Percentiles rank a stretch among this genome's conserved stretches.
phyloP scores from a whole-genome alignment of 2,329 filamentous ascomycete species.

The Alternaria sp. region DNA sequence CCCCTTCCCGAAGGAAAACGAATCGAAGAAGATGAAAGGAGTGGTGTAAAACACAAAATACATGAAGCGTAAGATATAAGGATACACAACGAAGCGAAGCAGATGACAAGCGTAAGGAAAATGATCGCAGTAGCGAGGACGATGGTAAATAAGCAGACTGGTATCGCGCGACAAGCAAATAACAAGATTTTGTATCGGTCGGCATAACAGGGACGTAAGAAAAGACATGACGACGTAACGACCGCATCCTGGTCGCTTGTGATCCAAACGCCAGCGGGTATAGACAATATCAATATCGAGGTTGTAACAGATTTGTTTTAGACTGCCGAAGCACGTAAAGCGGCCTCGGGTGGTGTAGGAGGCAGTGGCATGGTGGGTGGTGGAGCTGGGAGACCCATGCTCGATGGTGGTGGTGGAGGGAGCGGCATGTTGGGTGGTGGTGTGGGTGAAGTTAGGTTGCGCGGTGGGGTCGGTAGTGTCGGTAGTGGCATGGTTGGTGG shows the following conservation, averaged over 20 bases:
- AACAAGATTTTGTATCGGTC: constrained; percentile 1
- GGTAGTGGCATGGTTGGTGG: constrained; percentile 56
- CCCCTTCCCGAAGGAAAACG: neutral
- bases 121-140: neutral
- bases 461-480: constrained; percentile 51
- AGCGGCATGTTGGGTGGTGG: constrained; percentile 24
- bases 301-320: constrained; percentile 1
- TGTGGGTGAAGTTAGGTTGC: constrained; percentile 15
- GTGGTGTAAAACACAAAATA: neutral
- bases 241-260: neutral
- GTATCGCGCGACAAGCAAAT: constrained; percentile 9
- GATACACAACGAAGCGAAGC: neutral
- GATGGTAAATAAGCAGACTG: constrained; percentile 1
- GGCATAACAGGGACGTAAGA: constrained; percentile 1
- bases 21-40: neutral
- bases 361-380: constrained; percentile 19
- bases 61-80: neutral
- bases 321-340: neutral
- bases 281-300: neutral
- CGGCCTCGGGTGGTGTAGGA: constrained; percentile 11
- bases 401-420: constrained; percentile 15
- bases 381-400: constrained; percentile 9
- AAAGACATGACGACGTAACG: constrained; percentile 5
- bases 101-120: neutral
- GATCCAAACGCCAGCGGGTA: neutral